phyloP scores from a whole-genome alignment of 169 alveolate genomes.

The Plasmodium cynomolgi region DNA sequence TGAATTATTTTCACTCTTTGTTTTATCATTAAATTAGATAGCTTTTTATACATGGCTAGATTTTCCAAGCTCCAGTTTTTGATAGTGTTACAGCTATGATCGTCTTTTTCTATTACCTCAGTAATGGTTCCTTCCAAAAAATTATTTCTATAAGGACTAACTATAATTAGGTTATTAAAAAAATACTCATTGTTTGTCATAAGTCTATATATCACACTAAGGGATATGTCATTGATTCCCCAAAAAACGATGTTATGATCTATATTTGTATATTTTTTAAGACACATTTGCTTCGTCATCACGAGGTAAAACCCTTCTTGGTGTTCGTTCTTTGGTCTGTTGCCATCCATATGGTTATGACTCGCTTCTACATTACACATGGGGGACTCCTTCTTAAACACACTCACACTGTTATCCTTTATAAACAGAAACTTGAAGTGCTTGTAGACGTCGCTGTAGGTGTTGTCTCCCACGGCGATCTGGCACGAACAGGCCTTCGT shows the following conservation, averaged over 20 bases:
- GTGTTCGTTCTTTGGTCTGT: neutral
- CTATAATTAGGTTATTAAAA: conserved; percentile 38
- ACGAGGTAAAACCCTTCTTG: conserved; percentile 2
- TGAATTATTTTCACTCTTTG: conserved; percentile 41
- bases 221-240: conserved; percentile 56
- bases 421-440: conserved; percentile 21
- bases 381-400: neutral
- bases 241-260: conserved; percentile 55
- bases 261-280: conserved; percentile 3
- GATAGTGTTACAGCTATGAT: conserved; percentile 1
- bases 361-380: neutral
- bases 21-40: conserved; percentile 18
- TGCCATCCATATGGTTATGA: neutral
- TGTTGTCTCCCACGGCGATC: neutral
- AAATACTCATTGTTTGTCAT: conserved; percentile 27
- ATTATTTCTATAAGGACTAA: conserved; percentile 19
- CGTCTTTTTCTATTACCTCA: neutral
- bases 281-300: conserved; percentile 55
- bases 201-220: conserved; percentile 11
- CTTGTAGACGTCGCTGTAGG: conserved; percentile 17
- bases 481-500: conserved; percentile 71
- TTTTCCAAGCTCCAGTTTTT: conserved; percentile 28
- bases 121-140: neutral
- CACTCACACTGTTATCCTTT: conserved; percentile 41
- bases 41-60: conserved; percentile 1